phyloP scores from a whole-genome alignment of 2,329 filamentous ascomycete genomes.

The Fusarium euwallaceae region DNA sequence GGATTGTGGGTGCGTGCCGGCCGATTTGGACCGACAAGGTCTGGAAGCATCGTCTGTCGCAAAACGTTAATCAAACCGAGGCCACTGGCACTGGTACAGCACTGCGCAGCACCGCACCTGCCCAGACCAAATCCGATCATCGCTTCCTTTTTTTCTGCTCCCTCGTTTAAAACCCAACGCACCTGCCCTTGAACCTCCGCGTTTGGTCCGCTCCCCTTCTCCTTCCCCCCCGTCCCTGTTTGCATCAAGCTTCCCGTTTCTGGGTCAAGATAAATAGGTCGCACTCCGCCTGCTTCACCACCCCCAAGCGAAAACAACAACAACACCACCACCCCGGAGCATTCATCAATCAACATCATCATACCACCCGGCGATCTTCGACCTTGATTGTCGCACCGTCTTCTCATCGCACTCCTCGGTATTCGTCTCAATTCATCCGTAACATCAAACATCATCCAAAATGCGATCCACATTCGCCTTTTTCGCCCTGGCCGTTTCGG shows the following conservation, averaged over 20 bases:
- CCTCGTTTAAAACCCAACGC: conserved; percentile 42
- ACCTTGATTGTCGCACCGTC: conserved; percentile 13
- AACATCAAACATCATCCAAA: conserved; percentile 42
- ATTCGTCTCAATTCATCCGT: conserved; percentile 7
- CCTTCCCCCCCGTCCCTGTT: conserved; percentile 24
- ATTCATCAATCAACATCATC: conserved; percentile 38
- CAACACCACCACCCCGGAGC: conserved; percentile 16
- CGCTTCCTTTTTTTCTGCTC: conserved; percentile 34
- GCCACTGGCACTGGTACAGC: conserved; percentile 22
- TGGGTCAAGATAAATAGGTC: conserved; percentile 32
- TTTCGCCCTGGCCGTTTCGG: conserved; percentile 60
- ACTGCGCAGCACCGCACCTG: conserved; percentile 20
- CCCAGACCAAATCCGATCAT: conserved; percentile 42
- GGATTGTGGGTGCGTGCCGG: conserved; percentile 40
- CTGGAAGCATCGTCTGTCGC: conserved; percentile 38
- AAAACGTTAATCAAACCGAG: conserved; percentile 47
- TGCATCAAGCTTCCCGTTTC: conserved; percentile 16
- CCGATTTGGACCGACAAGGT: conserved; percentile 33
- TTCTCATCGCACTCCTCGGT: conserved; percentile 11
- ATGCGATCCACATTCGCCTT: conserved; percentile 59
- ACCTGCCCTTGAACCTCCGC: conserved; percentile 33
- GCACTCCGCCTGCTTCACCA: conserved; percentile 8
- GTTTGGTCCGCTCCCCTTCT: conserved; percentile 5
- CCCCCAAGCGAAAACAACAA: conserved; percentile 20
- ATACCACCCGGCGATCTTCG: conserved; percentile 32